A percentile compares a stretch with the other conserved stretches of the same genome.
These are phyloP conservation scores for Jimgerdemannia lactiflua DNA, from an alignment of 192 early-diverging fungal genomes.

Conservation along the genomic window DNA sequence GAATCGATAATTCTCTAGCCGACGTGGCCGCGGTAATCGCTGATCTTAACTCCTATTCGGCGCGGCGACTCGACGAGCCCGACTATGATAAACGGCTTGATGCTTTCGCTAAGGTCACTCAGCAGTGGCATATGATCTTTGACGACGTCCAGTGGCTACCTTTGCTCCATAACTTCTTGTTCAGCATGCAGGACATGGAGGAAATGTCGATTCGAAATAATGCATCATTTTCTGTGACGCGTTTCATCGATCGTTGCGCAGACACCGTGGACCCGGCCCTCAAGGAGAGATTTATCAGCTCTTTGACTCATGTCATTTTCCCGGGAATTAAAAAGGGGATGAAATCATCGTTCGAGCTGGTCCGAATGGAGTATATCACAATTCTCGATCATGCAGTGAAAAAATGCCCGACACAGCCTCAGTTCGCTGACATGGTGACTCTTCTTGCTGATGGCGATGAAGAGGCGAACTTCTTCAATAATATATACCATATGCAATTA, in stretches of 20 bases:
- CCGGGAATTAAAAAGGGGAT: slow-evolving; percentile 73
- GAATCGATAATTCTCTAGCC: slow-evolving; percentile 49
- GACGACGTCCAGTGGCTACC: slow-evolving; percentile 81
- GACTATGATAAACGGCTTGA: slow-evolving; percentile 84
- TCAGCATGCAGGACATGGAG: slow-evolving; percentile 75
- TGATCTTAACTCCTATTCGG: slow-evolving; percentile 81
- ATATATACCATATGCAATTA: slow-evolving; percentile 93
- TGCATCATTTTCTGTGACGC: slow-evolving; percentile 68
- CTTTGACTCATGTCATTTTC: slow-evolving; percentile 62
- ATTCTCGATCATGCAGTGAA: slow-evolving; percentile 63
- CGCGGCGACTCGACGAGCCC: slow-evolving; percentile 74
- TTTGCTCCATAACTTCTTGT: slow-evolving; percentile 84
- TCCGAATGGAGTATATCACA: slow-evolving; percentile 70
- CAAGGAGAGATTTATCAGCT: slow-evolving; percentile 36
- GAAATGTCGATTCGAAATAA: slow-evolving; percentile 88
- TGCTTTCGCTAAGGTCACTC: slow-evolving; percentile 71
- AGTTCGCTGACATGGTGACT: slow-evolving; percentile 62
- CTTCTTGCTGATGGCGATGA: slow-evolving; percentile 74
- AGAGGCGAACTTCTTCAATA: slow-evolving; percentile 95
- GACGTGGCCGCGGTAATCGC: slow-evolving; percentile 53
- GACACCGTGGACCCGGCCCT: slow-evolving; percentile 12
- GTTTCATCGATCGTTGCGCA: slow-evolving; percentile 63
- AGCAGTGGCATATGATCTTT: slow-evolving; percentile 63
- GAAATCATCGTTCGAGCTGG: slow-evolving; percentile 43
- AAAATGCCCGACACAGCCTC: slow-evolving; percentile 49